Conservation (phyloP, 78 protist genomes). For the Dictyostelium firmibasis region DNA sequence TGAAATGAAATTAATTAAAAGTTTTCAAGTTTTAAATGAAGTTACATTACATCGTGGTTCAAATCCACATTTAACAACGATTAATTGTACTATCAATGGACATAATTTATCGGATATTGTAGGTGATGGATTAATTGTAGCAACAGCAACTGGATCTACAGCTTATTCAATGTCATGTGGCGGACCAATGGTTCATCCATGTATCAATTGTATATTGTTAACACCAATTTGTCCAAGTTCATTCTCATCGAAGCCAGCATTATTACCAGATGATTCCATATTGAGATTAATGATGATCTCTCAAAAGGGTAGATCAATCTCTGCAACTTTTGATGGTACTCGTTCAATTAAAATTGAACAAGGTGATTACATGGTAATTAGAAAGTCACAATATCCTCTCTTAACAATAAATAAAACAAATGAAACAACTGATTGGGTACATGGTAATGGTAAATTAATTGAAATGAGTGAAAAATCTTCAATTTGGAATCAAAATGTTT, state of each 20-base stretch:
- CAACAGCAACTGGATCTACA: conserved; percentile 92
- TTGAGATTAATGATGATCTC: conserved; percentile 48
- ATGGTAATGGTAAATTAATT: conserved; percentile 68
- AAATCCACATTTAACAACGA: conserved; percentile 76
- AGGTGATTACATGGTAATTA: conserved; percentile 39
- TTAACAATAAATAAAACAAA: conserved; percentile 52
- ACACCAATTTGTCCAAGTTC: conserved; percentile 96
- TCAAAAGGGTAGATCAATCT: conserved; percentile 66
- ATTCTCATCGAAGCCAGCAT: conserved; percentile 91
- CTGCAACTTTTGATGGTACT: conserved; percentile 72
- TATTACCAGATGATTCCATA: conserved; percentile 83
- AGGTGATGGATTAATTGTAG: conserved; percentile 84
- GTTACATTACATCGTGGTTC: conserved; percentile 81
- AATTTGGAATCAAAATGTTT: conserved; percentile 52
- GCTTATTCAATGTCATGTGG: conserved; percentile 94
- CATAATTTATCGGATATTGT: conserved; percentile 83
- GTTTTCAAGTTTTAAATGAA: conserved; percentile 78
- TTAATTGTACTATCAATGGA: conserved; percentile 86
- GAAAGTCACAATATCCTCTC: conserved; percentile 50
- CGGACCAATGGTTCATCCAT: conserved; percentile 94
- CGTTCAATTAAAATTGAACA: conserved; percentile 58
- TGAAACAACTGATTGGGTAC: conserved; percentile 75
- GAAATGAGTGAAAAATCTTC: conserved; percentile 47
- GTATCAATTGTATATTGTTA: conserved; percentile 84
- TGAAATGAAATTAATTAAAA: background rate